Evolutionary conservation across 352 stramenopile species (phyloP), one percentile per base, ranked within the genome.

Genomic region (Hyaloperonospora arabidopsidis): DNA sequence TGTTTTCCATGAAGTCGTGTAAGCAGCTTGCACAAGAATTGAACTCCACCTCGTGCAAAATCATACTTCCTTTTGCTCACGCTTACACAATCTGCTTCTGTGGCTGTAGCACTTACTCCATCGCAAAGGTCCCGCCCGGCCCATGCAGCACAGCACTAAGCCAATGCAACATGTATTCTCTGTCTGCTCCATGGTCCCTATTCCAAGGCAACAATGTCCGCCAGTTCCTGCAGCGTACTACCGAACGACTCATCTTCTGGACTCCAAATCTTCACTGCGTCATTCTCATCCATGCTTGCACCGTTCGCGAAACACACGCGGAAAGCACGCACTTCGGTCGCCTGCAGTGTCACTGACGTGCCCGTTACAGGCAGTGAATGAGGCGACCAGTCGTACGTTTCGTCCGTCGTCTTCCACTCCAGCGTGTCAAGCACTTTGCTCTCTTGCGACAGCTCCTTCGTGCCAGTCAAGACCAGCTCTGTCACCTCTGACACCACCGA

Each of bases 251-350:
- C 51, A 25, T 50, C 59, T 14, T 63, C 55, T 29, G 59, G 49
- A 23, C 45, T 45, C 45, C 50, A 63, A 28, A 17, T 49, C 25
- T 59, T 45, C 0, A 22, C 17, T 23, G 5, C 35, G 41, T 18
- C 48, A 40, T 12, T 1, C 7, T 39, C 17, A 19, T 17, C 38
- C 25, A 22, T 25, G 38, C 12, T 1, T 22, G 25, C 38, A 49
- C 25, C 38, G 34, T 71, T 70, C 4, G 44, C 41, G 49, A 89
- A 87, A 52, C 69, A 80, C 41, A 93, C 53, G 45, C 82, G 75
- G 70, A 97, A 98, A 0, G 89, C 96, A 52, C 88, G 82, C 45
- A 98, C 94, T 51, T 98, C 91, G 67, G 98, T 95, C 17, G 93
- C 70, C 43, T 89, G 69, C 8, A 98, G 59, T 45, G 74, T 71